These are phyloP conservation scores for Davidsoniella australis DNA, from an alignment of 2,329 filamentous ascomycete species.

Conservation along the genomic window DNA sequence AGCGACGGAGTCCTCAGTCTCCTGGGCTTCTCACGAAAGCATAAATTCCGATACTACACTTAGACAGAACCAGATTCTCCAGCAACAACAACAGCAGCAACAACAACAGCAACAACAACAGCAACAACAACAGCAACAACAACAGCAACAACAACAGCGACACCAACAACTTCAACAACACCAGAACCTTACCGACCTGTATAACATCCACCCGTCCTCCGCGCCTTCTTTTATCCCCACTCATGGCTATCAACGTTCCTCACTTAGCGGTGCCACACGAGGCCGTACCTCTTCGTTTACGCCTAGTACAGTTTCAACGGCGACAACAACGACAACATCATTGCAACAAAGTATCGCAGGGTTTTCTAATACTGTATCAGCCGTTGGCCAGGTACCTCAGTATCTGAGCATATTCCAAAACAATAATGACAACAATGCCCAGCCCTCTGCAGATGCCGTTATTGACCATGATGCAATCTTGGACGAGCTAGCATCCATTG, in stretches of 20 bases:
- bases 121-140: not conserved
- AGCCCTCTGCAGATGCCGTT: not conserved
- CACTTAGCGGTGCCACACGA: not conserved
- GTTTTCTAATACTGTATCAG: constrained; percentile 1
- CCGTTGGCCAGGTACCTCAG: constrained; percentile 3
- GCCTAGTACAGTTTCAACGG: not conserved
- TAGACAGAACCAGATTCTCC: not conserved
- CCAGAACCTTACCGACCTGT: constrained; percentile 1
- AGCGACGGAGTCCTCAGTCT: not conserved
- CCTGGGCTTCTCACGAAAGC: not conserved
- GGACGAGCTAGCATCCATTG: constrained; percentile 34
- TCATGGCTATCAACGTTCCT: not conserved
- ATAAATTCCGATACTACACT: not conserved
- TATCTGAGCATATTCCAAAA: constrained; percentile 5
- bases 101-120: not conserved
- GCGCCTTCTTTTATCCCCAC: constrained; percentile 3
- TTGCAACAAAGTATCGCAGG: not conserved
- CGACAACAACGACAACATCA: not conserved
- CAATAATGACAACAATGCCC: not conserved
- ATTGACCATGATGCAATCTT: constrained; percentile 35
- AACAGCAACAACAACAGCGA: not conserved
- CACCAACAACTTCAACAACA: not conserved
- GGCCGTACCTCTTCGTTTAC: constrained; percentile 5
- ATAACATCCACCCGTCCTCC: not conserved
- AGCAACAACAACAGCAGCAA: not conserved